These are phyloP conservation scores for Lodderomyces pseudojiufengensis DNA, from an alignment of 1,139 yeast species.

Conservation along the genomic window DNA sequence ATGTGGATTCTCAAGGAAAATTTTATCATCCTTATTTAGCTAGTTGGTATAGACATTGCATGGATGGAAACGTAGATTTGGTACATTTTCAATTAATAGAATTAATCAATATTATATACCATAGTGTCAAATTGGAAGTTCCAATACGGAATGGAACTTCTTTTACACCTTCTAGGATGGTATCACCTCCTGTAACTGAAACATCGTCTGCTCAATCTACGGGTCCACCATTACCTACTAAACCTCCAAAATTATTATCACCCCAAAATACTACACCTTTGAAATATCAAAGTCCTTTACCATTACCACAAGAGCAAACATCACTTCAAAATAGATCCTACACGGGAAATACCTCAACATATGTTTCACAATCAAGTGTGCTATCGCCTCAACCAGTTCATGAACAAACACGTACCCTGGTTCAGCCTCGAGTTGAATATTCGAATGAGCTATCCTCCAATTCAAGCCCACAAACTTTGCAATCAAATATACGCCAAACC, in stretches of 20 bases:
- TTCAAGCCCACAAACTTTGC: no score
- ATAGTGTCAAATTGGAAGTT: constrained; percentile 38
- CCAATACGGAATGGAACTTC: constrained; percentile 17
- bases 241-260: constrained; percentile 1
- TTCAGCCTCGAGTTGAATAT: no score
- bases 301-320: constrained; percentile 22
- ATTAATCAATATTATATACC: constrained; percentile 34
- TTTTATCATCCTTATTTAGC: constrained; percentile 68
- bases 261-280: constrained; percentile 19
- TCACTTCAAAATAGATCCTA: constrained; percentile 1
- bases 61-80: constrained; percentile 8
- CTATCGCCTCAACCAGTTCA: not conserved
- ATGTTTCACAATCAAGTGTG: not conserved
- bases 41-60: constrained; percentile 46
- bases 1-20: constrained; percentile 70
- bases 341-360: constrained; percentile 1
- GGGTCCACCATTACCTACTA: constrained; percentile 6
- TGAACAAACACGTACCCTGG: no score
- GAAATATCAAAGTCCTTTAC: constrained; percentile 33
- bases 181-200: constrained; percentile 22
- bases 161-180: not conserved
- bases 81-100: constrained; percentile 33
- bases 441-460: no score
- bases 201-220: constrained; percentile 4
- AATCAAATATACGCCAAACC: not conserved